Evolutionary conservation across 2,329 filamentous ascomycete genomes (phyloP).

Genomic region (Aspergillus calidoustus): DNA sequence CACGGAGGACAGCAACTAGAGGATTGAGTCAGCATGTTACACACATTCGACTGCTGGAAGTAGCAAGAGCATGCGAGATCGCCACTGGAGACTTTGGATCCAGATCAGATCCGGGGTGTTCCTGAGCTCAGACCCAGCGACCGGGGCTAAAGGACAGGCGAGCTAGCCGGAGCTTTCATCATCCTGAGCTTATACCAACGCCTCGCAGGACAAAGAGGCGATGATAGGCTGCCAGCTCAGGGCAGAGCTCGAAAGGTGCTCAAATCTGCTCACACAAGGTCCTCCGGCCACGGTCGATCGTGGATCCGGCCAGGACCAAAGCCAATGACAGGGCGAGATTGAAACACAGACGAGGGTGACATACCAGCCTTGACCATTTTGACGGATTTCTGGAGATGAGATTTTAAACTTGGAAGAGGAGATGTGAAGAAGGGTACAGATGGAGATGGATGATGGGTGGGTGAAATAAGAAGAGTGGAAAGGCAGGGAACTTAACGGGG

Average conservation of each 20-base stretch:
- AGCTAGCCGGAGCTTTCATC: slow-evolving; percentile 13
- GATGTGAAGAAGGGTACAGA: slow-evolving; percentile 17
- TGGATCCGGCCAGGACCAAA: slow-evolving; percentile 26
- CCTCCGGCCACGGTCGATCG: slow-evolving; percentile 36
- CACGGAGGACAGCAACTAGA: slow-evolving; percentile 91
- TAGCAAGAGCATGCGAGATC: neutral
- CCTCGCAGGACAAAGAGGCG: slow-evolving; percentile 17
- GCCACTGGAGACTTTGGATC: slow-evolving; percentile 7
- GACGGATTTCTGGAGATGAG: slow-evolving; percentile 51
- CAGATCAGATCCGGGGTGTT: slow-evolving; percentile 1
- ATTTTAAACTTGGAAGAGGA: slow-evolving; percentile 15
- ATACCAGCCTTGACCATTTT: slow-evolving; percentile 99
- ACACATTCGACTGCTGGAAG: slow-evolving; percentile 9
- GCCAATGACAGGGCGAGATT: slow-evolving; percentile 23
- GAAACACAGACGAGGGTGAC: slow-evolving; percentile 44
- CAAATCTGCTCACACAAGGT: slow-evolving; percentile 49
- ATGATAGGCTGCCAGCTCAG: slow-evolving; percentile 34
- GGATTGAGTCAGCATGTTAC: slow-evolving; percentile 16
- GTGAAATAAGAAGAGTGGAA: slow-evolving; percentile 27
- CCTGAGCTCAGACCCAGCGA: slow-evolving; percentile 15
- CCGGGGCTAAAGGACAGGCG: neutral
- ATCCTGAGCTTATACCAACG: slow-evolving; percentile 15
- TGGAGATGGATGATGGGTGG: slow-evolving; percentile 17
- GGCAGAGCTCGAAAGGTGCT: slow-evolving; percentile 43
- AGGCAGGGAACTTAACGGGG: slow-evolving; percentile 15